These are phyloP conservation scores for Ramularia endophylla DNA, from an alignment of 2,329 filamentous ascomycete genomes.

Conservation along the genomic window DNA sequence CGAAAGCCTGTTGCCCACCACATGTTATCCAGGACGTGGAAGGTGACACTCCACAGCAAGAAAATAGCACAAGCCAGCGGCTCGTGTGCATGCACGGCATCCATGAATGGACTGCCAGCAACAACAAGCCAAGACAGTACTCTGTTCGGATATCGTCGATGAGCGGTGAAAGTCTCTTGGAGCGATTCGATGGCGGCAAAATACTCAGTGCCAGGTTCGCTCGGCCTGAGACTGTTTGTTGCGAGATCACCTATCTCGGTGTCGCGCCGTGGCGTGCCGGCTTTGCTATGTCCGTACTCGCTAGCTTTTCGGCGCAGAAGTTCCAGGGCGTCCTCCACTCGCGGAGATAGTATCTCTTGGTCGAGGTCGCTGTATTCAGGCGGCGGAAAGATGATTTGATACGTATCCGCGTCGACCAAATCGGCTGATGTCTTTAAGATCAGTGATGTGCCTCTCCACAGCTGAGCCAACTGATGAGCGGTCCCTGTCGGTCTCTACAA, in stretches of 20 bases:
- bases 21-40: slow-evolving; percentile 8
- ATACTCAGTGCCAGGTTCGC: slow-evolving; percentile 8
- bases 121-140: slow-evolving; percentile 15
- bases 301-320: slow-evolving; percentile 10
- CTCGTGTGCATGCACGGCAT: slow-evolving; percentile 7
- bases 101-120: slow-evolving; percentile 12
- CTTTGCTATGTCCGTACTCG: not conserved
- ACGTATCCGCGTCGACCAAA: slow-evolving; percentile 9
- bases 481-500: slow-evolving; percentile 15
- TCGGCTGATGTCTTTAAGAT: slow-evolving; percentile 13
- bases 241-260: not conserved
- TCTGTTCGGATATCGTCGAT: slow-evolving; percentile 8
- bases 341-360: slow-evolving; percentile 2
- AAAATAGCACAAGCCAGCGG: slow-evolving; percentile 13
- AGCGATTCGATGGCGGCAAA: slow-evolving; percentile 11
- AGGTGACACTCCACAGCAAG: slow-evolving; percentile 12
- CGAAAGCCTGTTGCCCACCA: slow-evolving; percentile 16
- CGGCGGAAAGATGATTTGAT: slow-evolving; percentile 11
- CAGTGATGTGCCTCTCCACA: slow-evolving; percentile 17
- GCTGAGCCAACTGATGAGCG: slow-evolving; percentile 7
- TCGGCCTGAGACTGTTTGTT: slow-evolving; percentile 1
- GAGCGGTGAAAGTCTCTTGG: slow-evolving; percentile 7
- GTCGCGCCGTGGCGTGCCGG: not conserved
- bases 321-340: slow-evolving; percentile 10
- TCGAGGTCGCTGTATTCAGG: slow-evolving; percentile 4